Evolutionary conservation across 2,329 filamentous ascomycete species (phyloP).

Genomic region (Microsporum canis): DNA sequence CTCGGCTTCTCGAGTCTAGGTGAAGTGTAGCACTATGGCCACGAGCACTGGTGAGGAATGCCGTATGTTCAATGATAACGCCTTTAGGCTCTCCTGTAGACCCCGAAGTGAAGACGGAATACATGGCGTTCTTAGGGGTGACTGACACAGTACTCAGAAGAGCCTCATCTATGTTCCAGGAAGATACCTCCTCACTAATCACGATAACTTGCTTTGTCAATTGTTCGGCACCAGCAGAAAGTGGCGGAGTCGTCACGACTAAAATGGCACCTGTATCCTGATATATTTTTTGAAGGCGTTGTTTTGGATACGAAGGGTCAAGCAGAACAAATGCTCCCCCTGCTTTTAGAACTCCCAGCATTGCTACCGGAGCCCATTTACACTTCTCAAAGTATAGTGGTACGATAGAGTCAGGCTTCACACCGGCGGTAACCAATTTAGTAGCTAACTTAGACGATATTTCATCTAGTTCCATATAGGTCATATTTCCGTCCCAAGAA

Average conservation of each 20-base stretch:
- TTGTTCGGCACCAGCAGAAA: background rate
- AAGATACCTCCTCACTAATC: background rate
- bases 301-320: constrained; percentile 8
- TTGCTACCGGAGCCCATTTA: constrained; percentile 11
- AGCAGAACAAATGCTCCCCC: constrained; percentile 13
- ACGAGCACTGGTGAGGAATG: constrained; percentile 38
- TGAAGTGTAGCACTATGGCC: constrained; percentile 36
- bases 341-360: constrained; percentile 14
- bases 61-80: constrained; percentile 17
- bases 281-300: constrained; percentile 10
- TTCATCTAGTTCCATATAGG: constrained; percentile 13
- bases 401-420: constrained; percentile 9
- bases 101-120: constrained; percentile 37
- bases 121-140: constrained; percentile 16
- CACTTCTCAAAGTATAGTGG: constrained; percentile 14
- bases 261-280: constrained; percentile 5
- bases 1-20: constrained; percentile 23
- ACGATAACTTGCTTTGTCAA: background rate
- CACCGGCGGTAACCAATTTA: constrained; percentile 1
- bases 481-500: constrained; percentile 17
- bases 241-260: constrained; percentile 9
- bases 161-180: background rate
- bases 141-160: background rate
- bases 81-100: constrained; percentile 15
- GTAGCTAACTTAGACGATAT: constrained; percentile 15